Conservation (phyloP, 83 land plant species). For the Thuja plicata region DNA sequence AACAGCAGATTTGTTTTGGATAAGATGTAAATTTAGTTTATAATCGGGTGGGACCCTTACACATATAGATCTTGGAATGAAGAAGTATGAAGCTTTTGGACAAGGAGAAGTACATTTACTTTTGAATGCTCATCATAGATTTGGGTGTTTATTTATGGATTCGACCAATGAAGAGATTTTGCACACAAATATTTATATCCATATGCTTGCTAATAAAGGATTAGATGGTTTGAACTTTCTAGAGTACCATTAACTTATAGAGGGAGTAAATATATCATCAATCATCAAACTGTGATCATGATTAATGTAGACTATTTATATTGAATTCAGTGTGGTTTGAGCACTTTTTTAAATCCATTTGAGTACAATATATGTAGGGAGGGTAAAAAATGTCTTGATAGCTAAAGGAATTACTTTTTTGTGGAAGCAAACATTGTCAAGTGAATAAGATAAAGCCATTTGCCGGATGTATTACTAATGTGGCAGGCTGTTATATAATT, state of each 20-base stretch:
- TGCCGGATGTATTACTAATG: too few relatives aligned
- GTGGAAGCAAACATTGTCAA: neutral
- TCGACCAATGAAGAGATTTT: neutral
- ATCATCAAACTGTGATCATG: neutral
- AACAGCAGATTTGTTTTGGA: neutral
- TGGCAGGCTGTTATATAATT: neutral
- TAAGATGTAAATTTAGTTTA: neutral
- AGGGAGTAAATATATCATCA: neutral
- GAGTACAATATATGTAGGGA: neutral
- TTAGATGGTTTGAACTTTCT: neutral
- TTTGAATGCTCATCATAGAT: neutral
- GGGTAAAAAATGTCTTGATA: too few relatives aligned
- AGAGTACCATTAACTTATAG: neutral
- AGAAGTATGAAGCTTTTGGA: neutral
- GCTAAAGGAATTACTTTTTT: neutral
- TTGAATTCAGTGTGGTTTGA: neutral
- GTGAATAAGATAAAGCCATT: too few relatives aligned
- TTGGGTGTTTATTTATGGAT: neutral
- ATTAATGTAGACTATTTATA: neutral
- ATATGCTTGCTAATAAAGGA: constrained; percentile 4
- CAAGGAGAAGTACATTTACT: neutral
- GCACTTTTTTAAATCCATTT: neutral
- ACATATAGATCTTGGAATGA: neutral
- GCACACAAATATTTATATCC: neutral
- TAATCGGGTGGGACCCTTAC: neutral